These are phyloP conservation scores for Ophiostoma montium DNA, from an alignment of 2,329 filamentous ascomycete genomes.

Conservation along the genomic window DNA sequence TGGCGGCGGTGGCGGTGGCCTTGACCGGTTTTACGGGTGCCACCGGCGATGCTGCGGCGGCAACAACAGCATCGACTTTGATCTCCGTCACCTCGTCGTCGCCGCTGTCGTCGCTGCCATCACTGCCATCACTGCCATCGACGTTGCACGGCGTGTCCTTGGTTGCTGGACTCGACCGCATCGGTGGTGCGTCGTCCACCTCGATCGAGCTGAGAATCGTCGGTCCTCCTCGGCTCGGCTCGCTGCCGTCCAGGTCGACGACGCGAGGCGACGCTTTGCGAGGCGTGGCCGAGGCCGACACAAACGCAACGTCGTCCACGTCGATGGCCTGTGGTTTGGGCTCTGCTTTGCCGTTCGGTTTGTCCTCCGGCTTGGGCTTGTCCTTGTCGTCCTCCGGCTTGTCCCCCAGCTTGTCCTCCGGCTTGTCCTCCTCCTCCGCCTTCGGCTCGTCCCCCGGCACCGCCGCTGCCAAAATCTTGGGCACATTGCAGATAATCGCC, in stretches of 20 bases:
- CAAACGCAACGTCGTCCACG: neutral
- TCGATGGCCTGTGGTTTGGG: constrained; percentile 1
- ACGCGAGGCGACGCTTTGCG: too few relatives aligned
- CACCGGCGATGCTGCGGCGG: constrained; percentile 2
- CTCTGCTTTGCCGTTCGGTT: too few relatives aligned
- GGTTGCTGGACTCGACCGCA: neutral
- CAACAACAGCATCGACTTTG: constrained; percentile 4
- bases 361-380: neutral
- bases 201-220: neutral
- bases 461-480: constrained; percentile 35
- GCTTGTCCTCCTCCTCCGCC: neutral
- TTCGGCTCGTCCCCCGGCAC: constrained; percentile 1
- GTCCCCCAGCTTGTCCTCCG: neutral
- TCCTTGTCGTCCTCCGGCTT: neutral
- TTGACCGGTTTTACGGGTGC: too few relatives aligned
- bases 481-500: constrained; percentile 84
- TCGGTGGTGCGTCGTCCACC: neutral
- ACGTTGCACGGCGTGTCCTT: neutral
- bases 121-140: neutral
- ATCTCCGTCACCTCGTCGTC: constrained; percentile 9
- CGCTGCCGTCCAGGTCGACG: neutral
- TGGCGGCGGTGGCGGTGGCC: too few relatives aligned
- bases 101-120: constrained; percentile 5
- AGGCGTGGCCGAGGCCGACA: neutral
- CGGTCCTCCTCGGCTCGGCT: neutral